Base-by-base conservation (phyloP, 805 yeast species). In the Komagataella phaffii region DNA sequence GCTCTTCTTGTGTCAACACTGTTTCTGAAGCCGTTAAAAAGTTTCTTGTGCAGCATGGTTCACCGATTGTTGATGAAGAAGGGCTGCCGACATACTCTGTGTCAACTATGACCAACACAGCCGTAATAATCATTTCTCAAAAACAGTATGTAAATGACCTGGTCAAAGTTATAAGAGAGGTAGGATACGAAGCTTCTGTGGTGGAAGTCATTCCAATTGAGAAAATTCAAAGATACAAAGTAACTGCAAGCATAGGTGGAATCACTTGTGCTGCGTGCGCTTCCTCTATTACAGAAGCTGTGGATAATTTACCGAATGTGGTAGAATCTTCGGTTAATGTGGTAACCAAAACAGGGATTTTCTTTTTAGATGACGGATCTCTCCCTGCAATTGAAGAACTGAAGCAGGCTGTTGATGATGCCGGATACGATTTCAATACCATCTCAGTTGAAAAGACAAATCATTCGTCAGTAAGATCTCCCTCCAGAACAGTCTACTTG, bases 211-310 rank as follows among this genome's bases (percentile, higher is more conserved):
- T 81, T 19, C 89, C 88, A 1, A 73, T 81, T 3, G 73, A 73
- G 36, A 67, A 76, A 40, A 67, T 77, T 6, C 59, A 68, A 5
- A 74, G 72, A 52, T 75, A 69, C 57, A 75, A 74, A 57, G 76
- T 82, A 7, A 67, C 72, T 8, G 88, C 88, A 0, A 65, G 79
- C 0, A 78, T 85, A 47, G 85, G 83, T 8, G 91, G 90, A 3
- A 83, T 85, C 63, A 79, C 88, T 0, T 85, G 91, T 65, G 80
- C 85, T 6, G 79, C 88, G 0, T 62, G 93, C 63, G 79, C 79
- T 1, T 72, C 72, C 45, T 69, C 90, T 0, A 76, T 86, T 8
- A 65, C 70, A 7, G 64, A 70, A 7, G 72, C 77, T 36, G 77
- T 69, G 23, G 61, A 61, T 40, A 73, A 69, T 3, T 59, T 83